A percentile compares a stretch with the other conserved stretches of the same genome.
These are phyloP conservation scores for Stropharia rugosoannulata DNA, from an alignment of 768 basidiomycete genomes.

Conservation along the genomic window DNA sequence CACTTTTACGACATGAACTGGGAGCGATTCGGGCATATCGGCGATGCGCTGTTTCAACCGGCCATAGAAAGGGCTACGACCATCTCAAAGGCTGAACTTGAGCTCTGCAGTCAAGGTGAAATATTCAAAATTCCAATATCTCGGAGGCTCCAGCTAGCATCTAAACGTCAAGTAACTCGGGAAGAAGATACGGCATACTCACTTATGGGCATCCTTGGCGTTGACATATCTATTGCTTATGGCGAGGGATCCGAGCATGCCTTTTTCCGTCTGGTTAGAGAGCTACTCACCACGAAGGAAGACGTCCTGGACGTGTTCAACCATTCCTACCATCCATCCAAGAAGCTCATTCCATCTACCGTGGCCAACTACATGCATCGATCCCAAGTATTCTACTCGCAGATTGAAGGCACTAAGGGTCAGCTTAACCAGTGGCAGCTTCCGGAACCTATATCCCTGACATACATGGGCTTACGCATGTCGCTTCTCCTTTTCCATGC, in stretches of 20 bases:
- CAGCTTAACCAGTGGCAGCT: background rate
- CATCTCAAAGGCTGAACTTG: background rate
- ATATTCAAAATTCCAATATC: background rate
- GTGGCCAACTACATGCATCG: background rate
- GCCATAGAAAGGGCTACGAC: background rate
- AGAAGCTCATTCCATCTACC: background rate
- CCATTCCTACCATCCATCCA: background rate
- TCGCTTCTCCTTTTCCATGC: background rate
- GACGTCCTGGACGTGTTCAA: background rate
- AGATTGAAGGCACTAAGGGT: background rate
- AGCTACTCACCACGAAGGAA: background rate
- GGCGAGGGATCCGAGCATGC: background rate
- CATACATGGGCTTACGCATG: background rate
- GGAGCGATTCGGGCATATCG: background rate
- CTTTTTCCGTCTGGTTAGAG: background rate
- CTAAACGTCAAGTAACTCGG: background rate
- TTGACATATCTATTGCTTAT: conserved; percentile 1
- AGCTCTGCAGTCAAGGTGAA: background rate
- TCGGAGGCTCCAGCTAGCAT: background rate
- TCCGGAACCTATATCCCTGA: background rate
- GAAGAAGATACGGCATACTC: background rate
- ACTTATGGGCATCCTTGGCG: background rate
- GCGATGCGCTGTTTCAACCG: background rate
- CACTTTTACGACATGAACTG: background rate
- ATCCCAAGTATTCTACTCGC: too few species aligned